These are phyloP conservation scores for Aethionema arabicum DNA, from an alignment of 345 rosid genomes.

Conservation along the genomic window DNA sequence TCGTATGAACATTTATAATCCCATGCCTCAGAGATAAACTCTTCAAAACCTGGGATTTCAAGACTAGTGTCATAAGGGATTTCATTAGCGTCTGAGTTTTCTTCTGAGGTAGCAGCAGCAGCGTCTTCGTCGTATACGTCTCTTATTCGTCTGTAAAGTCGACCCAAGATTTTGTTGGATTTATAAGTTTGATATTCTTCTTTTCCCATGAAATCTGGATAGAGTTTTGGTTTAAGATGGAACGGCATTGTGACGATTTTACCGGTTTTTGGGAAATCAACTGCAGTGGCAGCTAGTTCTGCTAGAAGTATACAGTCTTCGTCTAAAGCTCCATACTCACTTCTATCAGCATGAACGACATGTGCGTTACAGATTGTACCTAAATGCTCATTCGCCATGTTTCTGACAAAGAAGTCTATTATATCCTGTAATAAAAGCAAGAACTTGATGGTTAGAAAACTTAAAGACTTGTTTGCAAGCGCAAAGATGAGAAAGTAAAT, in stretches of 20 bases:
- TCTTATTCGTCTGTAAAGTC: conserved; percentile 61
- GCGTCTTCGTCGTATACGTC: conserved; percentile 56
- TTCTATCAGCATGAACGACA: conserved; percentile 81
- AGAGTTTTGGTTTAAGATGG: conserved; percentile 61
- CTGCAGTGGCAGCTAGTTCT: conserved; percentile 84
- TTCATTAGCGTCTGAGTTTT: conserved; percentile 37
- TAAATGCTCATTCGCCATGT: conserved; percentile 69
- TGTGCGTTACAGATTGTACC: conserved; percentile 82
- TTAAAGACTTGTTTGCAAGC: conserved; percentile 9
- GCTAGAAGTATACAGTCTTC: conserved; percentile 68
- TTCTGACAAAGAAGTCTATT: conserved; percentile 63
- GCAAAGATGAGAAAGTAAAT: neutral
- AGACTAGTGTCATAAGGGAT: conserved; percentile 66
- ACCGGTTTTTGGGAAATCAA: conserved; percentile 94
- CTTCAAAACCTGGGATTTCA: conserved; percentile 55
- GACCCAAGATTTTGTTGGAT: conserved; percentile 73
- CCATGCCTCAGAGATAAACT: conserved; percentile 74
- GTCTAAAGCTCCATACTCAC: conserved; percentile 69
- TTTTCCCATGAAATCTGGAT: conserved; percentile 95
- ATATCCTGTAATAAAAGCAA: conserved; percentile 56
- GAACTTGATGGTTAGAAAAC: neutral
- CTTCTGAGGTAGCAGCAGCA: conserved; percentile 42
- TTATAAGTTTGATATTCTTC: conserved; percentile 65
- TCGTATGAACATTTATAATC: conserved; percentile 68
- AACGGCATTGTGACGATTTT: conserved; percentile 65